Evolutionary conservation across 257 asterid species (phyloP), one percentile per base, ranked within the genome.

Genomic region (Hygrophila difformis): DNA sequence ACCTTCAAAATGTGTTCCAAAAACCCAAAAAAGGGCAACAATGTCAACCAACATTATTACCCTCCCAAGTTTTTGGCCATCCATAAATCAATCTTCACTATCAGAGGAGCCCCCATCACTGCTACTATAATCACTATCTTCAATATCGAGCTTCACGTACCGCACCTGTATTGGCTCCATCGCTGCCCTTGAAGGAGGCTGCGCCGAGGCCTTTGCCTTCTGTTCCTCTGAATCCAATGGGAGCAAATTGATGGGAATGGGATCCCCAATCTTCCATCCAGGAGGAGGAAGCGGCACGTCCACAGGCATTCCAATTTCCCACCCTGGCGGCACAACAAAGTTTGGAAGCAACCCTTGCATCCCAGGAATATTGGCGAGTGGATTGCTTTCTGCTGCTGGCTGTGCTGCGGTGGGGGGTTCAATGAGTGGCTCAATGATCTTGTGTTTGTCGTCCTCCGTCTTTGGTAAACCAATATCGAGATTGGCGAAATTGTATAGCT

Each of bases 221-320:
- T 63, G 81, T 44, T 82, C 93, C 60, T 76, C 88, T 6, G 81
- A 53, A 61, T 71, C 96, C 73, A 81, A 44, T 7, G 87, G 85
- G 2, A 92, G 94, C 59, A 89, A 57, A 11, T n/a, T n/a, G n/a
- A n/a, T n/a, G n/a, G 86, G 28, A 24, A 87, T 24, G 3, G 93
- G 94, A 53, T 89, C 96, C 1, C 98, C 94, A 10, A 86, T 94
- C 75, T 82, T 89, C 94, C 98, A 85, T 28, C 98, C 96, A 10
- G 81, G 92, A 10, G 96, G 98, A 21, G 92, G 92, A 22, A 71
- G 67, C 1, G 93, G 93, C 70, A 84, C 52, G 61, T 81, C 87
- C 61, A 88, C 94, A 5, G 93, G 95, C 97, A 88, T 84, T 20
- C 97, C 96, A 4, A 94, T 93, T 61, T 81, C 73, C 97, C 96